Conservation (phyloP, 2,329 filamentous ascomycete species). For the Decorospora gaudefroyi region DNA sequence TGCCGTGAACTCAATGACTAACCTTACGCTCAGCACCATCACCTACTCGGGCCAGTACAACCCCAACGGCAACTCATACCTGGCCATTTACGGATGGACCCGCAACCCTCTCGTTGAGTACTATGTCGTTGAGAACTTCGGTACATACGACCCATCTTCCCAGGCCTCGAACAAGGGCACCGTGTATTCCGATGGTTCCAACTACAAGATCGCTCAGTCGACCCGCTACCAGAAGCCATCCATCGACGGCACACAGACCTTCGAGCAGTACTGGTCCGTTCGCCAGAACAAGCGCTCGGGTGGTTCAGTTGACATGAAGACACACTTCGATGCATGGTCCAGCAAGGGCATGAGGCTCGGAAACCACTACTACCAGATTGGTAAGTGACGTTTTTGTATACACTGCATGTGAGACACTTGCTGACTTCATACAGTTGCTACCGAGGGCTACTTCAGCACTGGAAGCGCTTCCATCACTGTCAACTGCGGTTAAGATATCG, state of each 20-base stretch:
- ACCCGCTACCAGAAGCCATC: constrained; percentile 52
- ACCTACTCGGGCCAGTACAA: constrained; percentile 45
- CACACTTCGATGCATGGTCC: constrained; percentile 46
- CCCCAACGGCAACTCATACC: constrained; percentile 51
- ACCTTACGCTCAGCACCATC: constrained; percentile 28
- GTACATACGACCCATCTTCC: constrained; percentile 56
- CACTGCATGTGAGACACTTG: not conserved
- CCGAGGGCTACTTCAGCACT: constrained; percentile 55
- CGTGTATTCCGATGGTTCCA: constrained; percentile 37
- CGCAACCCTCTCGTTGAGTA: constrained; percentile 60
- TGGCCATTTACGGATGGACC: constrained; percentile 64
- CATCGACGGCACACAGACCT: constrained; percentile 57
- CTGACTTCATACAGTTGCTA: constrained; percentile 3
- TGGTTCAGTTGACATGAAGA: constrained; percentile 41
- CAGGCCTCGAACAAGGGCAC: constrained; percentile 46
- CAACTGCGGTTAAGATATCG: constrained; percentile 30
- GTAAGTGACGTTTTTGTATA: constrained; percentile 52
- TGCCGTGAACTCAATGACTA: constrained; percentile 2
- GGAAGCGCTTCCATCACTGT: constrained; percentile 57
- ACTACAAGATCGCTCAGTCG: constrained; percentile 39
- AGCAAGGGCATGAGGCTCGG: constrained; percentile 39
- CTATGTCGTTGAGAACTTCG: constrained; percentile 58
- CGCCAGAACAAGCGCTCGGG: constrained; percentile 39
- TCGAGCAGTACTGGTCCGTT: constrained; percentile 58
- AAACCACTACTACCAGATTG: constrained; percentile 50